Base-by-base conservation (phyloP, 805 yeast species). In the Vanderwaltozyma polyspora region DNA sequence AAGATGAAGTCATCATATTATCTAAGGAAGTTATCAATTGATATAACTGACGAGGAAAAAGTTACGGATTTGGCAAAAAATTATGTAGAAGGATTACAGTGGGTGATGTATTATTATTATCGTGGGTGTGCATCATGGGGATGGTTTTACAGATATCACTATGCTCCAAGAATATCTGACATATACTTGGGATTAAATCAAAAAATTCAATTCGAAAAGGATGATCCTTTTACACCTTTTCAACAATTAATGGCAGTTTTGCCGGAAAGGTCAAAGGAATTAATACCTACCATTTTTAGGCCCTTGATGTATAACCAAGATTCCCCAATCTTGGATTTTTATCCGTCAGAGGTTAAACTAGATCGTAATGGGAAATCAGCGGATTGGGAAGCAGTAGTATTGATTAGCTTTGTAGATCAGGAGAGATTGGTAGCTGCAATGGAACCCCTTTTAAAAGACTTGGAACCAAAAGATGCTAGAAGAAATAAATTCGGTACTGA, bases 161-260 rank as follows among this genome's bases (percentile, higher is more conserved):
- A 89, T 57, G 73, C 97, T 14, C 97, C 98, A 28, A 75, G 94
- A 64, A 84, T 87, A 38, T 84, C 95, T 5, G 97, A 89, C 59
- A 67, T 89, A 41, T 60, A 70, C 24, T 63, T 67, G 37, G 97
- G 95, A 29, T 66, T 89, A 35, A 70, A 76, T 29, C 70, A 72
- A 34, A 61, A 70, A 39, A 68, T 82, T 38, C 55, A 65, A 24
- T 85, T 86, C 47, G 75, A 76, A 11, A 57, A 66, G 43, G 89
- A 94, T 5, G 55, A 55, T 4, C 97, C 97, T 0, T 85, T 91
- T 64, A 72, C 64, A 40, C 97, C 98, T 10, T 89, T 84, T 57
- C 89, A 89, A 55, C 98, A 89, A 63, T 69, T 89, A 48, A 89
- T 89, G 98, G 89, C 95, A 13, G 97, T 89, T 16, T 66, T 91